Evolutionary conservation across 495 filamentous ascomycete species (phyloP).

Genomic region (Trypethelium eluteriae): DNA sequence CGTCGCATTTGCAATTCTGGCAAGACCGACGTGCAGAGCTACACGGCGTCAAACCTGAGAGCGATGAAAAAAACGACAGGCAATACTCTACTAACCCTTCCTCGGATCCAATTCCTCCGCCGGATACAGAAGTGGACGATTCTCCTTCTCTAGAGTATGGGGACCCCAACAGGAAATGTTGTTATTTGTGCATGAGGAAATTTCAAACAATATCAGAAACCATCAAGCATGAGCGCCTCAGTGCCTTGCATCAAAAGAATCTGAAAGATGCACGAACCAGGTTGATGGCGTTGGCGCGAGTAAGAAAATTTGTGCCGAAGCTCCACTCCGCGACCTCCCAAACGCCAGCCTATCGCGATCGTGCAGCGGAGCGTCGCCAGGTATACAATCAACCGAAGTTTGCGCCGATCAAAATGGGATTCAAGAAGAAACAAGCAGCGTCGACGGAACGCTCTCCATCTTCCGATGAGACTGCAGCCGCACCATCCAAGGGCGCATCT

Average conservation of each 20-base stretch:
- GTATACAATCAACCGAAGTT: conserved; percentile 62
- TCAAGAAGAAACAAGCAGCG: conserved; percentile 30
- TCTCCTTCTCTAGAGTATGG: conserved; percentile 55
- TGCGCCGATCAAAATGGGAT: conserved; percentile 39
- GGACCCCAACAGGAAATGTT: conserved; percentile 62
- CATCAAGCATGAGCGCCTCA: conserved; percentile 68
- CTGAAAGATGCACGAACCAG: conserved; percentile 37
- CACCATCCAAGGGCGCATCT: conserved; percentile 69
- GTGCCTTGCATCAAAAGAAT: conserved; percentile 65
- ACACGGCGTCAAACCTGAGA: conserved; percentile 48
- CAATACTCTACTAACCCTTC: not conserved
- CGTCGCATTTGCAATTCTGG: conserved; percentile 78
- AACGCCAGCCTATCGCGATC: conserved; percentile 64
- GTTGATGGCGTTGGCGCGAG: conserved; percentile 28
- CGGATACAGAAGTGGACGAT: not conserved
- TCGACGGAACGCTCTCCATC: conserved; percentile 24
- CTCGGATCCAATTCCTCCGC: not conserved
- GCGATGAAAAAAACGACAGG: conserved; percentile 10
- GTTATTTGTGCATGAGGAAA: conserved; percentile 65
- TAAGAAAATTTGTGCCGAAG: conserved; percentile 1
- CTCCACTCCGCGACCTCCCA: conserved; percentile 26
- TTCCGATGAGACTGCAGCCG: conserved; percentile 32
- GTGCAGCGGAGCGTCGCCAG: conserved; percentile 72
- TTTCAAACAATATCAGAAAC: conserved; percentile 64
- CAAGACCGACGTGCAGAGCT: conserved; percentile 78